Percentiles rank a stretch among this genome's conserved stretches.
phyloP scores from a whole-genome alignment of 164 flowering plant species.

The Tetracentron sinense region DNA sequence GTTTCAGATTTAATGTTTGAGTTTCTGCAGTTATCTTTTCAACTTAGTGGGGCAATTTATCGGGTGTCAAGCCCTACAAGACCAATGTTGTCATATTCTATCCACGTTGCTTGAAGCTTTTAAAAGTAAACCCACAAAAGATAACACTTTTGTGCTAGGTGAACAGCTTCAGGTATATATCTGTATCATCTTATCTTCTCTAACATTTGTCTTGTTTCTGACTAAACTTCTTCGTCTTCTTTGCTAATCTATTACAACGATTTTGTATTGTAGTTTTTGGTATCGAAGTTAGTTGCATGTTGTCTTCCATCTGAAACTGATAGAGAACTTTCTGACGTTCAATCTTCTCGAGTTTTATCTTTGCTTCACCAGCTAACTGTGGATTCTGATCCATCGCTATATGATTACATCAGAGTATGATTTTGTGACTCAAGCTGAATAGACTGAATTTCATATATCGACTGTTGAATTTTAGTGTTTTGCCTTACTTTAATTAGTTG shows the following conservation, averaged over 20 bases:
- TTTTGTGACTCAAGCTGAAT: not conserved
- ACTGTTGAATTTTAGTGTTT: not conserved
- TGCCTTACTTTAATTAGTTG: no score
- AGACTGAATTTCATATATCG: not conserved
- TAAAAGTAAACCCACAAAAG: conserved; percentile 40
- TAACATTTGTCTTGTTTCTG: not conserved
- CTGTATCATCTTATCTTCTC: not conserved
- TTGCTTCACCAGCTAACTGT: conserved; percentile 66
- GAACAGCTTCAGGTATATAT: conserved; percentile 77
- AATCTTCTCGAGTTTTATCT: conserved; percentile 46
- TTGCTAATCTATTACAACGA: not conserved
- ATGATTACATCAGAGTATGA: conserved; percentile 66
- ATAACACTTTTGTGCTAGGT: conserved; percentile 46
- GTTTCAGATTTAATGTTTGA: not conserved
- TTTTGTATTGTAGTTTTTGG: conserved; percentile 55
- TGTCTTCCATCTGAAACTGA: conserved; percentile 47
- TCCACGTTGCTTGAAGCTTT: conserved; percentile 52
- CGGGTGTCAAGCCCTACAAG: conserved; percentile 49
- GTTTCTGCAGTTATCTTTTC: conserved; percentile 70
- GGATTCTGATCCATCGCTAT: conserved; percentile 65
- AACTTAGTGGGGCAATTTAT: conserved; percentile 76
- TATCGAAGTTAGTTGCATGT: conserved; percentile 77
- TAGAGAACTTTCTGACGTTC: conserved; percentile 21
- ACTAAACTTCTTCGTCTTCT: not conserved
- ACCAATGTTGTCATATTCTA: conserved; percentile 71